Conservation (phyloP, 2,329 filamentous ascomycete genomes). For the Cladosporium halotolerans region DNA sequence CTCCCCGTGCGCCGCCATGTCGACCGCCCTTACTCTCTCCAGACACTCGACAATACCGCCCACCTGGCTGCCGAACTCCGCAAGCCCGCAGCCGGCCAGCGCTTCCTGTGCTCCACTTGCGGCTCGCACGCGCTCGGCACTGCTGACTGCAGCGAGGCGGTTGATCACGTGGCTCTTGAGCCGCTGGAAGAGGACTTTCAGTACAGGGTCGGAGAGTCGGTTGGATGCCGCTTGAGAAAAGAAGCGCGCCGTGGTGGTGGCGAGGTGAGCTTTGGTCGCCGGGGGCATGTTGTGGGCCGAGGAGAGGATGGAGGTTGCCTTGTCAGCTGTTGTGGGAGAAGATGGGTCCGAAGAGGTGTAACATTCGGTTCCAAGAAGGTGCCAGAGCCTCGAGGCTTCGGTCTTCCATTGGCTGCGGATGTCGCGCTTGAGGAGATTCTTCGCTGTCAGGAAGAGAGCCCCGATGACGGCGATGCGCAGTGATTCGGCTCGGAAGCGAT, state of each 20-base stretch:
- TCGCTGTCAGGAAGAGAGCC: constrained; percentile 70
- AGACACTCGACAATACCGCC: constrained; percentile 64
- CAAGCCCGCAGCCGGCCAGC: constrained; percentile 61
- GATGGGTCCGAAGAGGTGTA: constrained; percentile 38
- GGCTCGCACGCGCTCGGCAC: constrained; percentile 63
- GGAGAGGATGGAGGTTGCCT: constrained; percentile 44
- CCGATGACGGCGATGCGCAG: constrained; percentile 65
- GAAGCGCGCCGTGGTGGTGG: constrained; percentile 41
- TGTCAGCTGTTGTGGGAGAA: constrained; percentile 25
- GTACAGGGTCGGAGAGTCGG: constrained; percentile 52
- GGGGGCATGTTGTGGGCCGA: constrained; percentile 46
- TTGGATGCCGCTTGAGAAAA: constrained; percentile 48
- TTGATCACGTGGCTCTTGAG: constrained; percentile 61
- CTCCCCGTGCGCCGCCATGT: constrained; percentile 45
- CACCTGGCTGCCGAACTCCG: constrained; percentile 66
- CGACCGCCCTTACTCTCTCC: constrained; percentile 58
- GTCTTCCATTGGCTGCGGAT: constrained; percentile 71
- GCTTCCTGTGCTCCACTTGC: constrained; percentile 64
- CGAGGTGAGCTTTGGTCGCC: constrained; percentile 39
- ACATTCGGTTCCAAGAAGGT: constrained; percentile 56
- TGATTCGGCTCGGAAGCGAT: constrained; percentile 50
- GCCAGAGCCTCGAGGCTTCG: constrained; percentile 65
- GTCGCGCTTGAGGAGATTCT: constrained; percentile 76
- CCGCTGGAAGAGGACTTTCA: constrained; percentile 62
- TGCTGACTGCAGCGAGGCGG: constrained; percentile 59